phyloP scores from a whole-genome alignment of 2,329 filamentous ascomycete genomes.

The Albophoma yamanashiensis region DNA sequence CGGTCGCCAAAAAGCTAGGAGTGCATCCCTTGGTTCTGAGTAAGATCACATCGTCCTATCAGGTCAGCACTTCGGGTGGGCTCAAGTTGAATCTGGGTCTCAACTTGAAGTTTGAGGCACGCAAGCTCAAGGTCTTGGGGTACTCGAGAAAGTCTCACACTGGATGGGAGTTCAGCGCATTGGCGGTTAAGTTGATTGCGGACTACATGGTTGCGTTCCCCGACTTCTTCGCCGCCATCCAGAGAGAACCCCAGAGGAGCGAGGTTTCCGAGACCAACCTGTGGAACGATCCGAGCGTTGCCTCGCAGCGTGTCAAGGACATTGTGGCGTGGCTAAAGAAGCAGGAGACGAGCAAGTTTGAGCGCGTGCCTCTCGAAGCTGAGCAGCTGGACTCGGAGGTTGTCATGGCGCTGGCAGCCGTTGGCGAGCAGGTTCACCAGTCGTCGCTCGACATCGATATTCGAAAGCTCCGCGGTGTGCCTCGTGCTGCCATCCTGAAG shows the following conservation, averaged over 20 bases:
- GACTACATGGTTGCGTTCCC: conserved; percentile 93
- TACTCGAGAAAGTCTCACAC: conserved; percentile 79
- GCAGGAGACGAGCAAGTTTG: conserved; percentile 82
- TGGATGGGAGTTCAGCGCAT: conserved; percentile 92
- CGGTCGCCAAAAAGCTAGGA: conserved; percentile 72
- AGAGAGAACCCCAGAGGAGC: conserved; percentile 74
- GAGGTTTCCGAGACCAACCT: conserved; percentile 79
- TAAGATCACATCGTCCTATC: conserved; percentile 93
- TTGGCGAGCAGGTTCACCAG: conserved; percentile 54
- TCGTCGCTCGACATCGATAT: conserved; percentile 42
- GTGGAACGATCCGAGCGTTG: conserved; percentile 62
- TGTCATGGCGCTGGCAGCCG: conserved; percentile 68
- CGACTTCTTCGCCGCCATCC: conserved; percentile 85
- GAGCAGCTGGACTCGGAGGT: conserved; percentile 90
- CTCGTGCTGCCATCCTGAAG: conserved; percentile 78
- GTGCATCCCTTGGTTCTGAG: conserved; percentile 82
- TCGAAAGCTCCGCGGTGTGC: conserved; percentile 69
- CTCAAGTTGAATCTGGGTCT: conserved; percentile 82
- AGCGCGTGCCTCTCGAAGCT: conserved; percentile 90
- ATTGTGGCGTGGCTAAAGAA: conserved; percentile 89
- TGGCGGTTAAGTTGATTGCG: conserved; percentile 69
- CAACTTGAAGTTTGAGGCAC: conserved; percentile 93
- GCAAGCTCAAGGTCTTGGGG: conserved; percentile 89
- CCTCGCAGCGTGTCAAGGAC: conserved; percentile 77
- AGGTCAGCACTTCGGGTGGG: conserved; percentile 66